These are phyloP conservation scores for Pleurotus platypus DNA, from an alignment of 768 basidiomycete genomes.

Conservation along the genomic window DNA sequence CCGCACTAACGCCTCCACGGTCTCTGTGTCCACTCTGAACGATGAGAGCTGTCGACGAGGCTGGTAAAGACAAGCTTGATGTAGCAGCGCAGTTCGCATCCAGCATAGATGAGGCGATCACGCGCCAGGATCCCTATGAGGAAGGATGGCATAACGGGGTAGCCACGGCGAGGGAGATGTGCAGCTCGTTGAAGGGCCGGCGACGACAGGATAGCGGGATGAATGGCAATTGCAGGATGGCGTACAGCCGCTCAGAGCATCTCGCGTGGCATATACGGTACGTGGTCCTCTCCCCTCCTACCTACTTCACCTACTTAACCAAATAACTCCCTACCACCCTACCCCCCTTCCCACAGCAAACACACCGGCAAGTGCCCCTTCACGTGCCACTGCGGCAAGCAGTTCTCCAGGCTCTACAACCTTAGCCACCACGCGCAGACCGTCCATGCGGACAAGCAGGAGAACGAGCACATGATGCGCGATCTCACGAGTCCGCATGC, in stretches of 20 bases:
- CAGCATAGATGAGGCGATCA: no score
- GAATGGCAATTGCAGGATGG: conserved; percentile 95
- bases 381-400: conserved; percentile 91
- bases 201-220: no score
- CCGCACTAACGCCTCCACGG: no score
- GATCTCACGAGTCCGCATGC: conserved; percentile 83
- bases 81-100: no score
- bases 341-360: conserved; percentile 54
- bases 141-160: no score
- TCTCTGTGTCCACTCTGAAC: no score
- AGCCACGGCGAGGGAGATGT: no score
- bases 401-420: conserved; percentile 95
- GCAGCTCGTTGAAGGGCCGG: no score
- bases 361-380: conserved; percentile 98
- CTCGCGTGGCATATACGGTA: conserved; percentile 93
- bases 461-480: conserved; percentile 90
- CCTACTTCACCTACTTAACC: no score
- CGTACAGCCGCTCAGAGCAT: conserved; percentile 94
- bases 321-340: conserved; percentile 14
- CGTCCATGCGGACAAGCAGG: conserved; percentile 91
- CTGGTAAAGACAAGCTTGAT: no score
- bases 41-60: no score
- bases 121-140: no score
- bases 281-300: conserved; percentile 18
- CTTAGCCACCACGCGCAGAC: conserved; percentile 96